Conservation (phyloP, 2,329 filamentous ascomycete species). For the Trichoderma semiorbis region DNA sequence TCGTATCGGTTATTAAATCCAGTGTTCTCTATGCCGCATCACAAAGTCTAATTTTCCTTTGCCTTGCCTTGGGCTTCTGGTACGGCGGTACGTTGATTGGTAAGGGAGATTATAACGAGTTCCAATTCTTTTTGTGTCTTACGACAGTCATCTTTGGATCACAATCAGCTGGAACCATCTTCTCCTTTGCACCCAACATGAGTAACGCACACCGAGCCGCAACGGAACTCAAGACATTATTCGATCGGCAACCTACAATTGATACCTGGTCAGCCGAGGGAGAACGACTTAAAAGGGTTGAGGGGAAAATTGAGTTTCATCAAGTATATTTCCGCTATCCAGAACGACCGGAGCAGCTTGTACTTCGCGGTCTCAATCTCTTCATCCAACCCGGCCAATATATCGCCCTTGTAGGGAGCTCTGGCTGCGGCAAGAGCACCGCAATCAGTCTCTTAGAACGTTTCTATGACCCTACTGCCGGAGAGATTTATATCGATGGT, state of each 20-base stretch:
- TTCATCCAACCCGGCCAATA: not conserved
- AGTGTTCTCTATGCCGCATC: not conserved
- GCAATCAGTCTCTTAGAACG: not conserved
- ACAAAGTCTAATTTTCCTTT: not conserved
- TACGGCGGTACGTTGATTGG: not conserved
- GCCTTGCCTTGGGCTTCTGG: not conserved
- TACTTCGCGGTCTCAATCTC: not conserved
- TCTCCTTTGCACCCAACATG: not conserved
- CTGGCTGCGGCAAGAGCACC: not conserved
- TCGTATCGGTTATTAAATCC: not conserved
- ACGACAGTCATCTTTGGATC: not conserved
- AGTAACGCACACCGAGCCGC: not conserved
- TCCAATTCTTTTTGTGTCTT: not conserved
- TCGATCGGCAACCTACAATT: not conserved
- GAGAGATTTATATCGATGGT: not conserved
- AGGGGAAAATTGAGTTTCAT: not conserved
- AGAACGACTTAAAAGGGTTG: not conserved
- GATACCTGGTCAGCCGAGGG: not conserved
- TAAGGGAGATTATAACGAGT: not conserved
- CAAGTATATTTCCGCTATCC: not conserved
- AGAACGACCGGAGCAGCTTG: not conserved
- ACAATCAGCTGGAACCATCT: not conserved
- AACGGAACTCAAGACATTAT: not conserved
- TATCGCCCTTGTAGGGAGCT: not conserved
- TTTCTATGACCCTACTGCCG: not conserved